Conservation (phyloP, 208 protist species). For the Vickermania spadyakhi region DNA sequence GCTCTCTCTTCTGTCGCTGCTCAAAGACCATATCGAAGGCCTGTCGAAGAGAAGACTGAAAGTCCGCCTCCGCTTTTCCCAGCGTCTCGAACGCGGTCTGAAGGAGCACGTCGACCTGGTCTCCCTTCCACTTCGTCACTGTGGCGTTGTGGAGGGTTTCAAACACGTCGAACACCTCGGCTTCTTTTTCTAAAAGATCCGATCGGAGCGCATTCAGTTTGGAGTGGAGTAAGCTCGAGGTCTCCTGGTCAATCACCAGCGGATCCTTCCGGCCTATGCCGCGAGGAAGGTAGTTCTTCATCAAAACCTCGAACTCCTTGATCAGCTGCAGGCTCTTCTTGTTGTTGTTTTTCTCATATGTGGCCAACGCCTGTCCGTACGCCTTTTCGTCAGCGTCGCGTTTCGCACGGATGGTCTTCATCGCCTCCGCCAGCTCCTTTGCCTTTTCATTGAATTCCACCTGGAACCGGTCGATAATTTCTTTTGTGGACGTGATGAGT, state of each 20-base stretch:
- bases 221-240: slow-evolving; percentile 13
- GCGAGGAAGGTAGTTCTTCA: slow-evolving; percentile 38
- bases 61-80: slow-evolving; percentile 64
- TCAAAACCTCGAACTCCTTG: slow-evolving; percentile 43
- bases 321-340: slow-evolving; percentile 36
- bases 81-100: slow-evolving; percentile 69
- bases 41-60: slow-evolving; percentile 60
- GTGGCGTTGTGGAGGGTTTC: slow-evolving; percentile 57
- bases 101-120: slow-evolving; percentile 64
- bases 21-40: slow-evolving; percentile 63
- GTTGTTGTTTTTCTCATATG: slow-evolving; percentile 29
- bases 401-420: slow-evolving; percentile 52
- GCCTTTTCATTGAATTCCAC: slow-evolving; percentile 74
- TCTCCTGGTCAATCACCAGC: slow-evolving; percentile 8
- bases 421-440: slow-evolving; percentile 64
- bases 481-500: slow-evolving; percentile 49
- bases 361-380: slow-evolving; percentile 24
- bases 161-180: slow-evolving; percentile 59
- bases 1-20: slow-evolving; percentile 46
- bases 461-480: slow-evolving; percentile 60
- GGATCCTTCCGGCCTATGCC: slow-evolving; percentile 10
- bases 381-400: slow-evolving; percentile 51
- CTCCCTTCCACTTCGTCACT: slow-evolving; percentile 61
- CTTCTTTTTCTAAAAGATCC: slow-evolving; percentile 65
- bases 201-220: slow-evolving; percentile 31